Evolutionary conservation across 108 stramenopile genomes (phyloP).

Genomic region (Chaetoceros tenuissimus): DNA sequence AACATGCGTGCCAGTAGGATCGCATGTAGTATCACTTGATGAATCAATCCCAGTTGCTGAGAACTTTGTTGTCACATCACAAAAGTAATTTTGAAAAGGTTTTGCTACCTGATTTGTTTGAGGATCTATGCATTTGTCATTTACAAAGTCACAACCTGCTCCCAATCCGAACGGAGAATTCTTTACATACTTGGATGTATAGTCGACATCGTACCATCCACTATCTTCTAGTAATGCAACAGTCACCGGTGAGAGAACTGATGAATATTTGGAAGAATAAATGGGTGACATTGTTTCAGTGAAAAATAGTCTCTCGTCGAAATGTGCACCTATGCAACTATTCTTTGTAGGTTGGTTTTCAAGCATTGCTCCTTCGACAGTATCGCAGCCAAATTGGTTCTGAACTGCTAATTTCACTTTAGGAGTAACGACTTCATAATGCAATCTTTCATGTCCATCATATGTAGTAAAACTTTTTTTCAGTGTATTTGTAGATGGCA

Average conservation of each 20-base stretch:
- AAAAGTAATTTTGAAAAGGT: slow-evolving; percentile 11
- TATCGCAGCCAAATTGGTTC: slow-evolving; percentile 42
- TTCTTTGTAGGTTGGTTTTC: slow-evolving; percentile 36
- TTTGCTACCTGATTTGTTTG: slow-evolving; percentile 16
- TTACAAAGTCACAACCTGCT: slow-evolving; percentile 41
- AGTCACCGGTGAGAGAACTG: slow-evolving; percentile 32
- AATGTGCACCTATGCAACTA: slow-evolving; percentile 47
- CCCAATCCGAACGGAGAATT: slow-evolving; percentile 34
- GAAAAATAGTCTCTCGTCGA: slow-evolving; percentile 27
- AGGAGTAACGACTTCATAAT: slow-evolving; percentile 26
- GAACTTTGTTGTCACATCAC: too few relatives aligned
- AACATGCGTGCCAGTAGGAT: too few relatives aligned
- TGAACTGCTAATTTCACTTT: slow-evolving; percentile 31
- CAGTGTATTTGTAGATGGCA: slow-evolving; percentile 2
- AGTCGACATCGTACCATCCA: slow-evolving; percentile 46
- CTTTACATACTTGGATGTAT: slow-evolving; percentile 22
- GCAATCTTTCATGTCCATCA: slow-evolving; percentile 11
- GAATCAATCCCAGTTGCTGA: too few relatives aligned
- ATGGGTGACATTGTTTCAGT: slow-evolving; percentile 45
- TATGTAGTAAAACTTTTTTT: slow-evolving; percentile 2
- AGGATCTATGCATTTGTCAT: slow-evolving; percentile 36
- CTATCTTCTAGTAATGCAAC: slow-evolving; percentile 44
- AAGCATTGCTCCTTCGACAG: slow-evolving; percentile 26
- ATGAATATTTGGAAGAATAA: slow-evolving; percentile 23
- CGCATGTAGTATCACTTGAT: too few relatives aligned